These are phyloP conservation scores for Tetrahymena malaccensis DNA, from an alignment of 73 alveolate genomes.

Conservation along the genomic window DNA sequence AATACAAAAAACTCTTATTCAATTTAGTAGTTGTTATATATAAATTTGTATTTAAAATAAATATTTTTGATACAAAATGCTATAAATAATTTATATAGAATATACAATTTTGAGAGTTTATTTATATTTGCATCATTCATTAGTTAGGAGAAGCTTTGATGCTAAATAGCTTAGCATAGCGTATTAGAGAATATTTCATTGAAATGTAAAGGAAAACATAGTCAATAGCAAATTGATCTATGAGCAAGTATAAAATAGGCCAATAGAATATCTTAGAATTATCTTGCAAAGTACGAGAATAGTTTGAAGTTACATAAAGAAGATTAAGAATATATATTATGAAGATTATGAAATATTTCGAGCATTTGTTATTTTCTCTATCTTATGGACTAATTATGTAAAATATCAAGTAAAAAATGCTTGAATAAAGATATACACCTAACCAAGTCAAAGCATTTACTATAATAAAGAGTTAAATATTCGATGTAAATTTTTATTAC, in stretches of 20 bases:
- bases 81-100: too few relatives aligned
- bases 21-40: too few relatives aligned
- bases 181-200: background rate
- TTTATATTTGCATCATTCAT: too few relatives aligned
- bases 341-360: background rate
- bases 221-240: background rate
- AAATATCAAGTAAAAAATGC: background rate
- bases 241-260: background rate
- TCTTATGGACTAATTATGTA: background rate
- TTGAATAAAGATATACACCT: background rate
- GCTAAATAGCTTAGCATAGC: background rate
- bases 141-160: background rate
- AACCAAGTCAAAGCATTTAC: background rate
- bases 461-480: background rate
- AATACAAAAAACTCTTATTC: too few relatives aligned
- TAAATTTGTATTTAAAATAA: too few relatives aligned
- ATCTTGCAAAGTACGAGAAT: background rate
- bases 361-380: background rate
- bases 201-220: background rate
- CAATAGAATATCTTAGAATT: background rate
- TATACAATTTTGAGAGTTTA: background rate
- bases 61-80: too few relatives aligned
- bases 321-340: background rate
- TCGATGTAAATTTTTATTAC: background rate
- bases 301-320: background rate